These are phyloP conservation scores for Candida pseudoviswanathii DNA, from an alignment of 1,139 yeast species.

Conservation along the genomic window DNA sequence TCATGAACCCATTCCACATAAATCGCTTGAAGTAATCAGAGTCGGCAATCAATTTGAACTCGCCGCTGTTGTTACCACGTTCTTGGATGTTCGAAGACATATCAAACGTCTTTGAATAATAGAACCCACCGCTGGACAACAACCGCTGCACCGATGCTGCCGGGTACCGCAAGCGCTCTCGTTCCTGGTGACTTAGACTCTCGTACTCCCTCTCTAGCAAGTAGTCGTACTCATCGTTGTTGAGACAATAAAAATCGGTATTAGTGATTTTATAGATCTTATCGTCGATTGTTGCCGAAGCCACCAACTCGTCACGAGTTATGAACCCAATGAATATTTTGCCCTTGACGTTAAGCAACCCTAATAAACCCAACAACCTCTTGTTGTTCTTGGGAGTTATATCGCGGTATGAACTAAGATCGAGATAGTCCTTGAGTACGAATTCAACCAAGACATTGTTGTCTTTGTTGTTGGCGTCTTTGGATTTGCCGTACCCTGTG, in stretches of 20 bases:
- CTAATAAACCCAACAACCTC: slow-evolving; percentile 58
- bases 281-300: slow-evolving; percentile 59
- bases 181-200: slow-evolving; percentile 18
- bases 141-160: slow-evolving; percentile 60
- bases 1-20: slow-evolving; percentile 67
- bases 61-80: slow-evolving; percentile 36
- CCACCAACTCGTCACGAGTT: slow-evolving; percentile 57
- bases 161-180: slow-evolving; percentile 46
- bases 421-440: slow-evolving; percentile 35
- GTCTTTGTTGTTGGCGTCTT: slow-evolving; percentile 7
- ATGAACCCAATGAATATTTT: slow-evolving; percentile 60
- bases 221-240: slow-evolving; percentile 55
- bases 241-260: slow-evolving; percentile 65
- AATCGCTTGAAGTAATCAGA: slow-evolving; percentile 55
- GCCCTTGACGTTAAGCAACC: slow-evolving; percentile 57
- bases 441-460: slow-evolving; percentile 55
- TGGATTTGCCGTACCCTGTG: slow-evolving; percentile 10
- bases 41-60: slow-evolving; percentile 41
- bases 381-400: slow-evolving; percentile 33
- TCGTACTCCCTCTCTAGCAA: slow-evolving; percentile 26
- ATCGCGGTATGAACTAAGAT: slow-evolving; percentile 43
- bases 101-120: slow-evolving; percentile 67
- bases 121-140: slow-evolving; percentile 64
- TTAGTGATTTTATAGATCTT: slow-evolving; percentile 53
- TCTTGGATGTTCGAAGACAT: slow-evolving; percentile 63